These are phyloP conservation scores for Apostasia ramifera DNA, from an alignment of 106 monocot genomes.

Conservation along the genomic window DNA sequence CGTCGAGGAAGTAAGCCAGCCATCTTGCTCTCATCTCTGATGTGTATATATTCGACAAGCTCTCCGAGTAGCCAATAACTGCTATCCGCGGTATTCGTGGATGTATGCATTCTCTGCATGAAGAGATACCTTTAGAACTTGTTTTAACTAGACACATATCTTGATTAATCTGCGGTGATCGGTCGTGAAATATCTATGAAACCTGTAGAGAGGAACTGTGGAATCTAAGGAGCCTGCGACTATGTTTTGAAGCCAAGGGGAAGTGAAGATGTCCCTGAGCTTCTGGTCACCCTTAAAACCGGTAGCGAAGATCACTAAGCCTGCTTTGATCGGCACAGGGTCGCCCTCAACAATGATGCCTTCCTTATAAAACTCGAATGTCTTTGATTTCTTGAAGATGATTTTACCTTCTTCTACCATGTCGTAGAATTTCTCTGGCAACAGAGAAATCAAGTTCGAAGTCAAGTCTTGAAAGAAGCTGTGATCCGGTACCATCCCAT, in stretches of 20 bases:
- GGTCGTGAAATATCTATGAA: no score
- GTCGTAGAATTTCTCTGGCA: conserved; percentile 54
- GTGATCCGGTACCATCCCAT: conserved; percentile 63
- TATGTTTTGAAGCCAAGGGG: conserved; percentile 17
- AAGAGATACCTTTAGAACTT: no score
- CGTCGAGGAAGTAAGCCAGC: conserved; percentile 50
- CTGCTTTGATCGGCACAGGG: conserved; percentile 13
- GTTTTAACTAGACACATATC: no score
- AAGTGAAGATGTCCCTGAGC: no score
- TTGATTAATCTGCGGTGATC: no score
- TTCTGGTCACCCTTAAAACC: no score
- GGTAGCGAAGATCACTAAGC: no score
- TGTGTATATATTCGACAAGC: conserved; percentile 38
- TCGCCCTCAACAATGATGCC: conserved; percentile 43
- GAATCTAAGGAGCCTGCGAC: conserved; percentile 21
- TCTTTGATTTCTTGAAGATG: conserved; percentile 29
- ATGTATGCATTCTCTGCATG: conserved; percentile 48
- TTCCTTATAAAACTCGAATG: conserved; percentile 37
- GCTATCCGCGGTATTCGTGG: conserved; percentile 61
- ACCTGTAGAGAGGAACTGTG: conserved; percentile 66
- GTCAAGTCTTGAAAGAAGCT: conserved; percentile 31
- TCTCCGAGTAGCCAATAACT: conserved; percentile 54
- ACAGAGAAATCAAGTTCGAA: conserved; percentile 16
- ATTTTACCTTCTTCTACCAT: conserved; percentile 67
- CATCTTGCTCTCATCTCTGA: conserved; percentile 58